Evolutionary conservation across 441 rosid species (phyloP).

Genomic region (Erodium trifolium): DNA sequence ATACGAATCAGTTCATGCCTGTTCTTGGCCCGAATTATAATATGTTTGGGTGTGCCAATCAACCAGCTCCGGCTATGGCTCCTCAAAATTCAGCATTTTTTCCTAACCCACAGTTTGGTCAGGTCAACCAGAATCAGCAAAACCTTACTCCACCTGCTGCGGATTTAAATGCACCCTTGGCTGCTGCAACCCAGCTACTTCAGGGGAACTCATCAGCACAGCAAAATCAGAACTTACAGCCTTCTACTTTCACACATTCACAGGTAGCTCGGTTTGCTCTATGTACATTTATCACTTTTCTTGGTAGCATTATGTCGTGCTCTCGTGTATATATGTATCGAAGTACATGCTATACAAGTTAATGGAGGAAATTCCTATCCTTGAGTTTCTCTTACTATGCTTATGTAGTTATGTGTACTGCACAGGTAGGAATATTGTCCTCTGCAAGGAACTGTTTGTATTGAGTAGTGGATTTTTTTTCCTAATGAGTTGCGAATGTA

Average conservation of each 20-base stretch:
- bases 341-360: background rate
- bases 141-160: constrained; percentile 24
- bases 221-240: constrained; percentile 24
- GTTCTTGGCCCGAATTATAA: constrained; percentile 18
- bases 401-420: background rate
- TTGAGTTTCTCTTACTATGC: background rate
- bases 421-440: too few species aligned
- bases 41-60: constrained; percentile 4
- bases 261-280: constrained; percentile 33
- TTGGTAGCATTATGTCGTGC: background rate
- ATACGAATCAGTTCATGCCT: constrained; percentile 33
- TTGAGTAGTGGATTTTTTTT: too few species aligned
- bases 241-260: constrained; percentile 23
- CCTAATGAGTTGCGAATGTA: background rate
- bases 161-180: constrained; percentile 19
- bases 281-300: background rate
- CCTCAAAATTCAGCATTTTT: constrained; percentile 29
- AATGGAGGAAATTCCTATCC: background rate
- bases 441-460: too few species aligned
- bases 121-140: constrained; percentile 35
- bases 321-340: background rate
- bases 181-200: constrained; percentile 10
- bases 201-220: background rate
- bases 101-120: constrained; percentile 33
- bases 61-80: constrained; percentile 4